Evolutionary conservation across 352 stramenopile genomes (phyloP).

Genomic region (Peronospora farinosa): DNA sequence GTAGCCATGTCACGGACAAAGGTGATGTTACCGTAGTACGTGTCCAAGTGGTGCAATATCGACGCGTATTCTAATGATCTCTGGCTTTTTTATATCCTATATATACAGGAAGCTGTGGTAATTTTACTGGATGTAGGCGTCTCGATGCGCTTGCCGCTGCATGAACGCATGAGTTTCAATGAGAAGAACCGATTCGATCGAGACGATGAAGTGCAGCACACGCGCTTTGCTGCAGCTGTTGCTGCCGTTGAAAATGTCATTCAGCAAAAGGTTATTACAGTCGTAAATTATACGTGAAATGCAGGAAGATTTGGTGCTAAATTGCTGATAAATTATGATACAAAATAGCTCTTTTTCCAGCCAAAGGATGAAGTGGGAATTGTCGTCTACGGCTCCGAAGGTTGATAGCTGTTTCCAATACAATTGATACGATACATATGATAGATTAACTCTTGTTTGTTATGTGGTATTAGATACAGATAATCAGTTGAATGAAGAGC

Average conservation of each 20-base stretch:
- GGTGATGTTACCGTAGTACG: slow-evolving; percentile 4
- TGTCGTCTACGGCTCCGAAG: slow-evolving; percentile 66
- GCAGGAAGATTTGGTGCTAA: background rate
- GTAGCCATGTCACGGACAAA: slow-evolving; percentile 19
- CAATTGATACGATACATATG: background rate
- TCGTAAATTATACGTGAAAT: background rate
- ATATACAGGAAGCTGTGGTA: slow-evolving; percentile 52
- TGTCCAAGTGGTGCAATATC: background rate
- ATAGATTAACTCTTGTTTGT: background rate
- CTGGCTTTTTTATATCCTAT: background rate
- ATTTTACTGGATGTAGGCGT: slow-evolving; percentile 59
- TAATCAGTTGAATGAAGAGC: slow-evolving; percentile 74
- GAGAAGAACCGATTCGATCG: slow-evolving; percentile 12
- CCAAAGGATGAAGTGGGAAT: slow-evolving; percentile 76
- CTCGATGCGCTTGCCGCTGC: slow-evolving; percentile 55
- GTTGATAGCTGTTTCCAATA: background rate
- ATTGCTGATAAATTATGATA: background rate
- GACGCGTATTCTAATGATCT: background rate
- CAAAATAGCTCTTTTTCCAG: slow-evolving; percentile 61
- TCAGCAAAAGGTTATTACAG: slow-evolving; percentile 52
- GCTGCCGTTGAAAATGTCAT: slow-evolving; percentile 52
- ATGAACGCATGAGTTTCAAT: slow-evolving; percentile 26
- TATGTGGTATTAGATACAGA: slow-evolving; percentile 44
- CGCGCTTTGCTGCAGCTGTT: slow-evolving; percentile 56
- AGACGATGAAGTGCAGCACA: slow-evolving; percentile 27